Evolutionary conservation across 148 eudicot species (phyloP), one percentile per base, ranked within the genome.

Genomic region (Agrostemma githago): DNA sequence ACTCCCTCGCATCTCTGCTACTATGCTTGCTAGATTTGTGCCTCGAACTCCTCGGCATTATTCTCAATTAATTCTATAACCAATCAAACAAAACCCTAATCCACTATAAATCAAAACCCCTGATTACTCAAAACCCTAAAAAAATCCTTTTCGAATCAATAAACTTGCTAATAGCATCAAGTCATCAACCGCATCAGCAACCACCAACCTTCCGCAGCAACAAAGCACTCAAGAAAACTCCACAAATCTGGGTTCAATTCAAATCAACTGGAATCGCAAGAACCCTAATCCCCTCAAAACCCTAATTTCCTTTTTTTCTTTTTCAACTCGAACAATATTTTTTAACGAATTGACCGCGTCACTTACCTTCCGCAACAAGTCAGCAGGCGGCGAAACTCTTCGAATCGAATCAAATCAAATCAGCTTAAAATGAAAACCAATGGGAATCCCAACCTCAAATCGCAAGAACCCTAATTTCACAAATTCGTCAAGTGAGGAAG

Each of bases 11-110:
- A 62, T 87, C 92, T 62, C 82, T 84, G 26, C 88, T 80, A 79
- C 88, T 85, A 72, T 89, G 93, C 73, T 91, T 94, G 78, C 96
- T 94, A 67, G 96, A 95, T 86, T 95, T 95, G 74, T 90, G 95
- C 64, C 96, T 82, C 76, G 96, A 95, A 85, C 97, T 92, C 74
- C 88, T 86, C 76, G 98, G 92, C 98, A 95, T 95, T 66, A 34
- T 72, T 20, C 72, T 20, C 8, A 3, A 66, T 38, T 11, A 0
- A 65, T 63, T 58, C 68, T 46, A 44, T 71, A 38, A 11, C 46
- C 56, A 71, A 66, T 62, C 20, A 48, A 54, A 26, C 48, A 19
- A 20, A 21, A 69, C 68, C 78, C 74, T 54, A 54, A 14, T 16
- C 38, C 66, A 40, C 12, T 10, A n/a, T 15, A 0, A 12, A 64